These are phyloP conservation scores for Mycena maculata DNA, from an alignment of 768 basidiomycete genomes.

Conservation along the genomic window DNA sequence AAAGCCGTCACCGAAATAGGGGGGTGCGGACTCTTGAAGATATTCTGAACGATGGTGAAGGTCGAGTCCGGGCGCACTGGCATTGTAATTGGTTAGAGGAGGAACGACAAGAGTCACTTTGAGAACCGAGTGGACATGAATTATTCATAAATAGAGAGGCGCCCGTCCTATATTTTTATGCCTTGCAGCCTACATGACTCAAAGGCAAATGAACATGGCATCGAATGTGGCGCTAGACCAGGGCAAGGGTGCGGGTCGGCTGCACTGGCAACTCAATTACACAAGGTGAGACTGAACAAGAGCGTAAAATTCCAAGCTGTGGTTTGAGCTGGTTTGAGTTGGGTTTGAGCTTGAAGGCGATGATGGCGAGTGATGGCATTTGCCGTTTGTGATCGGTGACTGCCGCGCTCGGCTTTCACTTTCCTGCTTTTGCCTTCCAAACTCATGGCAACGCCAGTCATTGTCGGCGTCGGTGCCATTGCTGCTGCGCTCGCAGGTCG, in stretches of 20 bases:
- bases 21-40: conserved; percentile 44
- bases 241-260: background rate
- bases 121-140: too few relatives aligned
- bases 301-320: too few relatives aligned
- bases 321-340: too few relatives aligned
- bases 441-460: conserved; percentile 80
- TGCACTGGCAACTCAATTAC: too few relatives aligned
- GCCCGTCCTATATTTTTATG: too few relatives aligned
- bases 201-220: conserved; percentile 15
- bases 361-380: too few relatives aligned
- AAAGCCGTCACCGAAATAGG: conserved; percentile 44
- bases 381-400: too few relatives aligned
- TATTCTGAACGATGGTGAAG: conserved; percentile 45
- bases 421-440: background rate
- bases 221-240: conserved; percentile 1
- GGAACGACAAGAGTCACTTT: too few relatives aligned
- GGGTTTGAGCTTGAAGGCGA: too few relatives aligned
- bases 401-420: background rate
- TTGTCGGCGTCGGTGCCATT: conserved; percentile 82
- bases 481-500: conserved; percentile 82
- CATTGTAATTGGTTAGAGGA: background rate
- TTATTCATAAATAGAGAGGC: too few relatives aligned
- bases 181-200: background rate
- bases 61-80: conserved; percentile 10
- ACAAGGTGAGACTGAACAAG: too few relatives aligned